These are phyloP conservation scores for Sisymbrium altissimum DNA, from an alignment of 345 rosid species.

Conservation along the genomic window DNA sequence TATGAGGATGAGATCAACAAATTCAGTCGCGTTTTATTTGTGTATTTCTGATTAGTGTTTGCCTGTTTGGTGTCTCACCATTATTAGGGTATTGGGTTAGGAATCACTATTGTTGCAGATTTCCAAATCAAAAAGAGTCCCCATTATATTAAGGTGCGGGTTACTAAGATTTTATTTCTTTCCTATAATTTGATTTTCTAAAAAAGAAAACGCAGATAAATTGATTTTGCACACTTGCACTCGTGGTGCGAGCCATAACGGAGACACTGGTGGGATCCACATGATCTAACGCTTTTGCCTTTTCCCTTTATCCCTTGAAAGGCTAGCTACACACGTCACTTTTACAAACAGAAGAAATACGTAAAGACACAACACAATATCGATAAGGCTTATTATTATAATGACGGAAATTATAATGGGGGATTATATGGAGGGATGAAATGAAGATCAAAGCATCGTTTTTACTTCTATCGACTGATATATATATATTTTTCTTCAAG, in stretches of 20 bases:
- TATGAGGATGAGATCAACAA: no score
- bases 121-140: no score
- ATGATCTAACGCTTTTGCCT: slow-evolving; percentile 20
- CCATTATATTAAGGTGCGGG: no score
- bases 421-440: not conserved
- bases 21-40: no score
- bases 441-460: not conserved
- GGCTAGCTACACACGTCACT: slow-evolving; percentile 5
- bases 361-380: not conserved
- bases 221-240: slow-evolving; percentile 7
- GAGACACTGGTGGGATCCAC: slow-evolving; percentile 24
- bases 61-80: no score
- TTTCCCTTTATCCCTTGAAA: not conserved
- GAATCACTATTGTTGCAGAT: no score
- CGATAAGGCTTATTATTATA: no score
- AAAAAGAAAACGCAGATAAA: not conserved
- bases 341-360: not conserved
- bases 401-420: not conserved
- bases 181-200: not conserved
- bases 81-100: no score
- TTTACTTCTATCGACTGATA: not conserved
- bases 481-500: no score
- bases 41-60: no score
- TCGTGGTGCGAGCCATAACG: slow-evolving; percentile 23
- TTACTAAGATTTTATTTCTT: not conserved